A percentile compares a stretch with the other conserved stretches of the same genome.
phyloP scores from a whole-genome alignment of 148 eudicot species.

The Oxyria digyna region DNA sequence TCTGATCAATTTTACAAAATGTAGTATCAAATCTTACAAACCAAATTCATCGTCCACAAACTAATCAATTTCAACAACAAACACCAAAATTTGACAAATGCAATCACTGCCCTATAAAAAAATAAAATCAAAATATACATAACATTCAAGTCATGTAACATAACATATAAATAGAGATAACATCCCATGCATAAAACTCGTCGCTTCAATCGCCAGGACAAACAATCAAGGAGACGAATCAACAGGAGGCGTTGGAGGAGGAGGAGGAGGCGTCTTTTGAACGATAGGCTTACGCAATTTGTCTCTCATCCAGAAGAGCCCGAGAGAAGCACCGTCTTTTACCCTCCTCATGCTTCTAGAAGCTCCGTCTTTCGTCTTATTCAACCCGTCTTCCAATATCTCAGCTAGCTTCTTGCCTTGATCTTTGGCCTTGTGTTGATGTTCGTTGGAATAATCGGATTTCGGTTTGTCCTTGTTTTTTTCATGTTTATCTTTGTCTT shows the following conservation, averaged over 20 bases:
- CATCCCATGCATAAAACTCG: neutral
- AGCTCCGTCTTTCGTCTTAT: constrained; percentile 33
- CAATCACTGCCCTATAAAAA: neutral
- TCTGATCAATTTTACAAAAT: too few relatives aligned
- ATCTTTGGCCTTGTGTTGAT: constrained; percentile 6
- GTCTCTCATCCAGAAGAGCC: constrained; percentile 11
- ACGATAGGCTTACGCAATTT: constrained; percentile 3
- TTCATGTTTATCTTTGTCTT: neutral
- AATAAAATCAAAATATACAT: neutral
- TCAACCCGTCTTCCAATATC: constrained; percentile 19
- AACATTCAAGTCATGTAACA: neutral
- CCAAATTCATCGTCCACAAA: neutral
- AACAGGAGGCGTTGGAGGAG: neutral
- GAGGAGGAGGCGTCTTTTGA: neutral
- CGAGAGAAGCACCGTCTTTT: constrained; percentile 10
- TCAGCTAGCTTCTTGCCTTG: constrained; percentile 12
- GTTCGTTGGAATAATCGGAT: too few relatives aligned
- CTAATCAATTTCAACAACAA: too few relatives aligned
- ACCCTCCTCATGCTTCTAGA: constrained; percentile 12
- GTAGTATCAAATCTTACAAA: neutral
- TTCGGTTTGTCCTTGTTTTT: too few relatives aligned
- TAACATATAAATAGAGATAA: neutral
- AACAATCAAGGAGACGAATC: neutral
- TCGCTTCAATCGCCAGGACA: neutral
- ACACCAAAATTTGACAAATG: neutral